A percentile compares a stretch with the other conserved stretches of the same genome.
phyloP scores from a whole-genome alignment of 305 asterid species.

The Plantago coronopus region DNA sequence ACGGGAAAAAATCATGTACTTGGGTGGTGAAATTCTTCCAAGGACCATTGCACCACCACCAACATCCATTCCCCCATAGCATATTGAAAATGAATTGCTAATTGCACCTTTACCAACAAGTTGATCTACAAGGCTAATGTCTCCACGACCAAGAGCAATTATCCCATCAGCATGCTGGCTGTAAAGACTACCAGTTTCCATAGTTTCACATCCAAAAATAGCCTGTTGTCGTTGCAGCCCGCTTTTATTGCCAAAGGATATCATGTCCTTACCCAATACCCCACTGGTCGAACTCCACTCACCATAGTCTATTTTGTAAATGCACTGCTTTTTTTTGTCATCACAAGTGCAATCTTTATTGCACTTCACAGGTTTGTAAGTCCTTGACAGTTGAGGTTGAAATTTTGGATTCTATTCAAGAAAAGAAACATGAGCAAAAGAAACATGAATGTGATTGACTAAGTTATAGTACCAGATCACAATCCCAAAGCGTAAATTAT shows the following conservation, averaged over 20 bases:
- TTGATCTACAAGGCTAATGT: constrained; percentile 92
- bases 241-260: constrained; percentile 88
- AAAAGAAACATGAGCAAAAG: too few relatives aligned
- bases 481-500: too few relatives aligned
- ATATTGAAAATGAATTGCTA: constrained; percentile 82
- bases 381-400: constrained; percentile 72
- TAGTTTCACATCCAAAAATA: constrained; percentile 87
- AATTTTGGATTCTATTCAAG: constrained; percentile 78
- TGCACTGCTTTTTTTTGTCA: constrained; percentile 56
- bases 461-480: too few relatives aligned
- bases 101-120: constrained; percentile 80
- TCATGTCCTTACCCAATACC: constrained; percentile 80
- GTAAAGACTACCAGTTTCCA: constrained; percentile 94
- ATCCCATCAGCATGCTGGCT: constrained; percentile 98
- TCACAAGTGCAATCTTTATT: constrained; percentile 80
- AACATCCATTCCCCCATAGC: constrained; percentile 97
- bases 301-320: constrained; percentile 83
- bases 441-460: too few relatives aligned
- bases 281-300: constrained; percentile 98
- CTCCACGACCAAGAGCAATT: constrained; percentile 96
- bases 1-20: constrained; percentile 69
- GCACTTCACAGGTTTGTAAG: constrained; percentile 76
- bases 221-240: constrained; percentile 84
- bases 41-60: constrained; percentile 99
- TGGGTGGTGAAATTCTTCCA: constrained; percentile 75